Conservation (phyloP, 108 stramenopile species). For the Nannochloropsis oceanica region DNA sequence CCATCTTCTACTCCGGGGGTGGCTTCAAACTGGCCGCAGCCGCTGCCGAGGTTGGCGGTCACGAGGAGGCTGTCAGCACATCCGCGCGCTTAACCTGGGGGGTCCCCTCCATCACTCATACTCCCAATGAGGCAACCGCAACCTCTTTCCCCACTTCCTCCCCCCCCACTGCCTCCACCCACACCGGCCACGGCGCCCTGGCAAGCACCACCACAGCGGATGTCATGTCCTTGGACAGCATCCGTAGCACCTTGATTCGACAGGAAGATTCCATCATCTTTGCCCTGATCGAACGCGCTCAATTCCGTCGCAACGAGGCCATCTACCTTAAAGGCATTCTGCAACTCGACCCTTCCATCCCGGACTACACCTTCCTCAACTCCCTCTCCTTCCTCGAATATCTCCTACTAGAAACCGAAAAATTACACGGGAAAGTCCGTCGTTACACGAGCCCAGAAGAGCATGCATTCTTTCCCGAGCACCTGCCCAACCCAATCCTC, state of each 20-base stretch:
- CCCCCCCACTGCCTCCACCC: neutral
- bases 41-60: neutral
- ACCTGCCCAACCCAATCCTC: constrained; percentile 53
- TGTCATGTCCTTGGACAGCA: constrained; percentile 24
- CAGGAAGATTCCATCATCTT: constrained; percentile 95
- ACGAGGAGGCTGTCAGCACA: neutral
- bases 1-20: neutral
- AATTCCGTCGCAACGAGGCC: constrained; percentile 65
- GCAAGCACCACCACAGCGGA: neutral
- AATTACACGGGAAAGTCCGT: constrained; percentile 71
- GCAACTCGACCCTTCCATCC: neutral
- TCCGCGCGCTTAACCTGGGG: neutral
- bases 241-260: constrained; percentile 34
- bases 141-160: neutral
- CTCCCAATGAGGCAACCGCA: neutral
- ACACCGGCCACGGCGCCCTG: neutral
- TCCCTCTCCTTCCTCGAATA: constrained; percentile 71
- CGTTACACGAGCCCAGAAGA: constrained; percentile 97
- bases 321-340: constrained; percentile 47
- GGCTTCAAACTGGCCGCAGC: neutral
- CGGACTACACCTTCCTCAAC: constrained; percentile 6
- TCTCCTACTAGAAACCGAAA: constrained; percentile 84
- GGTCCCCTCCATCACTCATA: neutral
- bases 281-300: constrained; percentile 87
- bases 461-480: constrained; percentile 79